These are phyloP conservation scores for Sphagnum magellanicum DNA, from an alignment of 228 moss, liverwort and hornwort genomes.

Conservation along the genomic window DNA sequence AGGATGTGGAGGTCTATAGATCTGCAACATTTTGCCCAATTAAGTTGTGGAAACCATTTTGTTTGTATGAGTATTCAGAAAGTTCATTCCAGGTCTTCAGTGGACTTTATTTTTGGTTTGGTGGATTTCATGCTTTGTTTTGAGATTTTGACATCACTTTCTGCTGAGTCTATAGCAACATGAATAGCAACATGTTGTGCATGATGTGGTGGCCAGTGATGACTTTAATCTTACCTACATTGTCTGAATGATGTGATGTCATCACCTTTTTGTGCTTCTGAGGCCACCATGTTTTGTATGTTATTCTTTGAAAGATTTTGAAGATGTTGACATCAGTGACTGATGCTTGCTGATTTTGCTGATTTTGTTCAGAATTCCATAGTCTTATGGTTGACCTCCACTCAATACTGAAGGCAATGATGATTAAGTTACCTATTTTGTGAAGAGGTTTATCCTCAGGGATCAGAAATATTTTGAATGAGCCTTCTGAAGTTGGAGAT, in stretches of 20 bases:
- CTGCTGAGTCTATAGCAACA: not conserved
- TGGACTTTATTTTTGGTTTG: no score
- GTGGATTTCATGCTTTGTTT: not conserved
- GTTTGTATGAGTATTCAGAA: not conserved
- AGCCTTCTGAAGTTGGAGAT: no score
- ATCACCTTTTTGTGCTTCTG: not conserved
- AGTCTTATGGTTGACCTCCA: not conserved
- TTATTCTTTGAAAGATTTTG: not conserved
- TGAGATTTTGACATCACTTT: not conserved
- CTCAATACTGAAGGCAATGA: not conserved
- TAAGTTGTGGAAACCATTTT: not conserved
- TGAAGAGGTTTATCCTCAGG: not conserved
- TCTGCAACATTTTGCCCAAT: no score
- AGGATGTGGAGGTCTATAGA: no score
- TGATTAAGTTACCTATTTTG: not conserved
- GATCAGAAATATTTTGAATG: not conserved
- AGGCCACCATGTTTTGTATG: not conserved
- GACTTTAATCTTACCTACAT: conserved; percentile 21
- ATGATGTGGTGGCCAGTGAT: conserved; percentile 19
- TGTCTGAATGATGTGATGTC: conserved; percentile 15
- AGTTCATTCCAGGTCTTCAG: not conserved
- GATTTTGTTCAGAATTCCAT: not conserved
- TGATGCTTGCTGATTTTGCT: not conserved
- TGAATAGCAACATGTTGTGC: not conserved
- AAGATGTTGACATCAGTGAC: not conserved